Percentiles rank a stretch among this genome's conserved stretches.
Evolutionary conservation across 805 yeast species (phyloP).

Genomic region (Suhomyces faveliae): DNA sequence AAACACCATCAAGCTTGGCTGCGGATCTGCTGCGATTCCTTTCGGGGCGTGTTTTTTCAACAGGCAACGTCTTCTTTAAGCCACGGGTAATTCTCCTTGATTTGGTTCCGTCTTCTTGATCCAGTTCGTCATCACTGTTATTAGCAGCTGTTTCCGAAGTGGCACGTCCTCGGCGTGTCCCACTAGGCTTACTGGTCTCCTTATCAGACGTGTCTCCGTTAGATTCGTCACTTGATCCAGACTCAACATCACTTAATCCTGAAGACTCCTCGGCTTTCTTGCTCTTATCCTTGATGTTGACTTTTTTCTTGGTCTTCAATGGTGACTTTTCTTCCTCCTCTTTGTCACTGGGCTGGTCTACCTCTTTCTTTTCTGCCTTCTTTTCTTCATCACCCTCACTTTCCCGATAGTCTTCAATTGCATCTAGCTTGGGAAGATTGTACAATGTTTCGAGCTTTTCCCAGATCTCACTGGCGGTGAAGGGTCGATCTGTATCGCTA

Average conservation of each 20-base stretch:
- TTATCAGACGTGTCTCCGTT: background rate
- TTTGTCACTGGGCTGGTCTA: background rate
- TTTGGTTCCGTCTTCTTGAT: constrained; percentile 10
- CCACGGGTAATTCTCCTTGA: constrained; percentile 6
- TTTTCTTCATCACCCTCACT: background rate
- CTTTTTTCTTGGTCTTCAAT: constrained; percentile 6
- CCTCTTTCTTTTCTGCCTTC: background rate
- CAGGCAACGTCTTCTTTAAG: constrained; percentile 6
- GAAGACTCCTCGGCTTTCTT: constrained; percentile 12
- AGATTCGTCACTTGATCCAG: background rate
- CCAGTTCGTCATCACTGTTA: constrained; percentile 12
- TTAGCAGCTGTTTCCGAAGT: background rate
- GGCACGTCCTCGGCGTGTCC: background rate
- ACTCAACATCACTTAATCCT: constrained; percentile 21
- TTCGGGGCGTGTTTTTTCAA: constrained; percentile 1
- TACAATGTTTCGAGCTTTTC: constrained; percentile 52
- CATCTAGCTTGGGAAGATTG: constrained; percentile 57
- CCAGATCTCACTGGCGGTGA: constrained; percentile 56
- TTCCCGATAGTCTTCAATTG: constrained; percentile 40
- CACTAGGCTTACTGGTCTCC: background rate
- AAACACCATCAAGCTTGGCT: constrained; percentile 16
- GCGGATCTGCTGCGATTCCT: constrained; percentile 20
- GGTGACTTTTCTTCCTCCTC: constrained; percentile 3
- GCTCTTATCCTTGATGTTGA: constrained; percentile 2
- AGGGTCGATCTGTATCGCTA: constrained; percentile 16